Conservation (phyloP, 2,329 filamentous ascomycete species). For the Endoconidiophora polonica region DNA sequence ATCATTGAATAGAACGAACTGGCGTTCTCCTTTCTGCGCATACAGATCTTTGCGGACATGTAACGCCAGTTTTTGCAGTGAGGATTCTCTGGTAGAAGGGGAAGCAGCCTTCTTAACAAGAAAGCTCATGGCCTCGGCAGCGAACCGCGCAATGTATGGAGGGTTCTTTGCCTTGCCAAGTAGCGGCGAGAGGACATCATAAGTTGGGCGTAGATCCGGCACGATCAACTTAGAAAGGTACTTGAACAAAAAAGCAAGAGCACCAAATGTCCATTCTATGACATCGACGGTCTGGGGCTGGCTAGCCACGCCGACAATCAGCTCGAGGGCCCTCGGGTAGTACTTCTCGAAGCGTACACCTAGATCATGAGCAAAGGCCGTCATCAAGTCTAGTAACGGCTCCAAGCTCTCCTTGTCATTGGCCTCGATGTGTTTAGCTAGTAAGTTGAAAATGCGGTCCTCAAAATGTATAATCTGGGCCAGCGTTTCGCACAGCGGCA, state of each 20-base stretch:
- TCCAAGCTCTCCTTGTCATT: slow-evolving; percentile 70
- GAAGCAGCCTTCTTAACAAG: slow-evolving; percentile 76
- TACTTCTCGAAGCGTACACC: slow-evolving; percentile 77
- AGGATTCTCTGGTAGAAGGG: slow-evolving; percentile 55
- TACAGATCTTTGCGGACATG: slow-evolving; percentile 56
- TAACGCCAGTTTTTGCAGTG: slow-evolving; percentile 52
- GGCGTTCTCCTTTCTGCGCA: slow-evolving; percentile 33
- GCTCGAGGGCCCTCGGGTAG: slow-evolving; percentile 56
- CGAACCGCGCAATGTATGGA: slow-evolving; percentile 75
- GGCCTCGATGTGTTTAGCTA: slow-evolving; percentile 60
- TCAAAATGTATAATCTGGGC: slow-evolving; percentile 86
- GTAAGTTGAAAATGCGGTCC: slow-evolving; percentile 61
- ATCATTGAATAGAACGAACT: slow-evolving; percentile 58
- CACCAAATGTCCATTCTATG: slow-evolving; percentile 96
- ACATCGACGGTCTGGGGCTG: slow-evolving; percentile 66
- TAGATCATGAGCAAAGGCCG: slow-evolving; percentile 87
- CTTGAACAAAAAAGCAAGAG: slow-evolving; percentile 90
- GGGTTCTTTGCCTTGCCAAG: slow-evolving; percentile 72
- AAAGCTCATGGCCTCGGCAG: slow-evolving; percentile 89
- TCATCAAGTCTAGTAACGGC: slow-evolving; percentile 71
- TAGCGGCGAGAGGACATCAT: slow-evolving; percentile 66
- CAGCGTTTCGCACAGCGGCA: slow-evolving; percentile 71
- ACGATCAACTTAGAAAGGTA: slow-evolving; percentile 80
- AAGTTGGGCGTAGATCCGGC: slow-evolving; percentile 69
- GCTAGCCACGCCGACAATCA: slow-evolving; percentile 64